These are phyloP conservation scores for Pseudisothecium myosuroides DNA, from an alignment of 225 moss, liverwort and hornwort genomes.

Conservation along the genomic window DNA sequence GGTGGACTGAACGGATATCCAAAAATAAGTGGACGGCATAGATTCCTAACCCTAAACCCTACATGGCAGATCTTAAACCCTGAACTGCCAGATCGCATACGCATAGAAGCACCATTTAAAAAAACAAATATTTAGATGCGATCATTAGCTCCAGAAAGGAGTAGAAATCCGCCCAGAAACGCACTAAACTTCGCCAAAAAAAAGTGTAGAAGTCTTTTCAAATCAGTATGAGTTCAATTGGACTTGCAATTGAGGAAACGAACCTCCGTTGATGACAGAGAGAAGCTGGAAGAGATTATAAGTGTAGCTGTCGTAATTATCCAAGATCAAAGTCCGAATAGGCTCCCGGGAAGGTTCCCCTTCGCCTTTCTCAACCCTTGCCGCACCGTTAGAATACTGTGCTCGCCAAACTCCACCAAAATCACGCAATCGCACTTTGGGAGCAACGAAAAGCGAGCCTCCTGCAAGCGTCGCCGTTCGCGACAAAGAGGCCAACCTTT, in stretches of 20 bases:
- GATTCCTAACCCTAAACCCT: slow-evolving; percentile 16
- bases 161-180: not conserved
- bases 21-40: not conserved
- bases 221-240: not conserved
- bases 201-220: not conserved
- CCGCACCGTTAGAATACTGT: slow-evolving; percentile 1
- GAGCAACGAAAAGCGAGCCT: not conserved
- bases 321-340: slow-evolving; percentile 80
- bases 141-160: not conserved
- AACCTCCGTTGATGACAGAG: slow-evolving; percentile 90
- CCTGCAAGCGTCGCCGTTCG: not conserved
- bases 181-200: not conserved
- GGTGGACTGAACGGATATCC: not conserved
- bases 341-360: slow-evolving; percentile 6
- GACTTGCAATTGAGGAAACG: not conserved
- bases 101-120: not conserved
- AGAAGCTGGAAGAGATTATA: slow-evolving; percentile 93
- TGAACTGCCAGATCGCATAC: not conserved
- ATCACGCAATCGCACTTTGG: not conserved
- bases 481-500: not conserved
- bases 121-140: not conserved
- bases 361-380: not conserved
- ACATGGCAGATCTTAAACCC: slow-evolving; percentile 10
- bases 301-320: slow-evolving; percentile 99
- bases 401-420: slow-evolving; percentile 5